Conservation (phyloP, 129 eudicot genomes). For the Saussurea involucrata region DNA sequence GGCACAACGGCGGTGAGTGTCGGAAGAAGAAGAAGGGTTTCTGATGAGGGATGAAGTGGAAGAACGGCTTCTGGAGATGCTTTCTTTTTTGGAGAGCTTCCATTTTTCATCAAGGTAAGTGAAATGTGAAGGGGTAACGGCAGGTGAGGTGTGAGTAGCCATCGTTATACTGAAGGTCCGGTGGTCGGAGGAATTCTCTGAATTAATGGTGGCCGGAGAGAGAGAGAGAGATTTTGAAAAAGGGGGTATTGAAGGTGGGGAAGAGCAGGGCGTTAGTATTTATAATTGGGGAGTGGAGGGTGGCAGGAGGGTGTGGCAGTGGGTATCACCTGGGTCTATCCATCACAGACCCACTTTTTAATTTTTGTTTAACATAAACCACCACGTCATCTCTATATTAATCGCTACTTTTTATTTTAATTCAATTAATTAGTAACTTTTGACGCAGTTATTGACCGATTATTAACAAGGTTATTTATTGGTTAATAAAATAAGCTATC, state of each 20-base stretch:
- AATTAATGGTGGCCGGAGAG: background rate
- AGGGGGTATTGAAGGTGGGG: background rate
- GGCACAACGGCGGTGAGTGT: conserved; percentile 48
- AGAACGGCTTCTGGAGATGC: conserved; percentile 40
- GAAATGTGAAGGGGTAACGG: conserved; percentile 21
- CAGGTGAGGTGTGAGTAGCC: conserved; percentile 4
- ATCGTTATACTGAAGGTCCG: background rate
- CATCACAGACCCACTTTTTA: conserved; percentile 32
- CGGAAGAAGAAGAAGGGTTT: conserved; percentile 17
- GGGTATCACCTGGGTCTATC: conserved; percentile 56
- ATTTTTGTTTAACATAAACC: too few species aligned
- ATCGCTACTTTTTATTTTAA: too few species aligned
- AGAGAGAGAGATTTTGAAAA: background rate
- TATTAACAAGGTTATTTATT: too few species aligned
- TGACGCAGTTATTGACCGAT: too few species aligned
- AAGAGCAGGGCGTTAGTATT: conserved; percentile 30
- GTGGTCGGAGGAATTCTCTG: background rate
- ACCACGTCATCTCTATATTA: too few species aligned
- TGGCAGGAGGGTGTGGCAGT: conserved; percentile 43
- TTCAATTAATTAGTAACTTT: too few species aligned
- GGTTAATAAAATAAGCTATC: too few species aligned
- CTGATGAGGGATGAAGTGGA: conserved; percentile 30
- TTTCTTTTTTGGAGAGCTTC: conserved; percentile 57
- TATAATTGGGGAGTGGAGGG: conserved; percentile 32
- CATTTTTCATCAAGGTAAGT: conserved; percentile 50